phyloP scores from a whole-genome alignment of 2,329 filamentous ascomycete species.

The Fusarium annulatum region DNA sequence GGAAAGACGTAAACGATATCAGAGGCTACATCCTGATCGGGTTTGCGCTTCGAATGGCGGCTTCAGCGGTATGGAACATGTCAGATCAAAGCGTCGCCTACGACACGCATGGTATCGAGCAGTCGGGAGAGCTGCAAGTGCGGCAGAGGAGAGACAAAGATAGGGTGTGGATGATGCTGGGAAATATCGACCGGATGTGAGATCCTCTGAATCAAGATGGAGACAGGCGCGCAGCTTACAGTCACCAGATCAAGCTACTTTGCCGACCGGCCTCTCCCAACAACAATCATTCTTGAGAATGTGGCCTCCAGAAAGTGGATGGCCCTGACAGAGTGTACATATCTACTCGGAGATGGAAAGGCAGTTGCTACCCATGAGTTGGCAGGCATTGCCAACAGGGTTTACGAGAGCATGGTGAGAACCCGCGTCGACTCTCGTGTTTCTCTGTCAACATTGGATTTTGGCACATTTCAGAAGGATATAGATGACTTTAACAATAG shows the following conservation, averaged over 20 bases:
- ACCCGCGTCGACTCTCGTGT: fast-evolving
- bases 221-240: background rate
- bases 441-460: fast-evolving
- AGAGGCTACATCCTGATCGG: background rate
- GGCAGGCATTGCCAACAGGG: fast-evolving
- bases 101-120: no score
- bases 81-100: fast-evolving
- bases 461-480: fast-evolving
- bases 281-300: fast-evolving
- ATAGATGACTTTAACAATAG: background rate
- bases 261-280: background rate
- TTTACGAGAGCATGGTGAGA: background rate
- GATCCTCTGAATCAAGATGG: background rate
- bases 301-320: background rate
- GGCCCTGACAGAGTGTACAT: background rate
- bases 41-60: background rate
- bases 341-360: background rate
- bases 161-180: background rate
- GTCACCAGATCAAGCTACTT: background rate
- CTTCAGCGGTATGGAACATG: background rate
- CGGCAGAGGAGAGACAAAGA: background rate
- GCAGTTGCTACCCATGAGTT: background rate
- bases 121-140: background rate
- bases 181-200: background rate
- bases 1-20: background rate